Evolutionary conservation across 2,329 filamentous ascomycete genomes (phyloP).

Genomic region (Leptographium flavum): DNA sequence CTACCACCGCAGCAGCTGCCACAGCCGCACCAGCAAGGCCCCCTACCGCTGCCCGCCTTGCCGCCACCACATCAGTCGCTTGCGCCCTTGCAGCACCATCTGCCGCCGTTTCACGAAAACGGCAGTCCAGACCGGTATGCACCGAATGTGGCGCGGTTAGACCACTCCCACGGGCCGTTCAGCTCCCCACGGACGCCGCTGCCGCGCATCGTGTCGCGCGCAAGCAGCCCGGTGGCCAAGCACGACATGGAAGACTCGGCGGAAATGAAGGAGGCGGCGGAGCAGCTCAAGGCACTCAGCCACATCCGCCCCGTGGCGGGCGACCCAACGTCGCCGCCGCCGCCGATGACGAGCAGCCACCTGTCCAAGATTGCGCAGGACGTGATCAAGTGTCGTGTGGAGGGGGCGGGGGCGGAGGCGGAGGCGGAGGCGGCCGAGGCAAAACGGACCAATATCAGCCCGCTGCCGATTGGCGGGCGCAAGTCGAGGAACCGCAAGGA

Average conservation of each 20-base stretch:
- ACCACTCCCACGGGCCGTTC: not conserved
- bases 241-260: slow-evolving; percentile 47
- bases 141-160: not conserved
- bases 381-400: slow-evolving; percentile 7
- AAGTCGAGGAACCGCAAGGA: slow-evolving; percentile 6
- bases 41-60: not conserved
- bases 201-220: slow-evolving; percentile 6
- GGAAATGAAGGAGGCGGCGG: slow-evolving; percentile 54
- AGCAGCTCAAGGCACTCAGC: slow-evolving; percentile 51
- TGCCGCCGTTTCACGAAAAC: slow-evolving; percentile 1
- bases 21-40: not conserved
- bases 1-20: slow-evolving; percentile 1
- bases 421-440: slow-evolving; percentile 3
- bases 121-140: slow-evolving; percentile 1
- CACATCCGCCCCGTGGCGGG: slow-evolving; percentile 42
- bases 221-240: slow-evolving; percentile 19
- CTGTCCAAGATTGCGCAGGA: slow-evolving; percentile 9
- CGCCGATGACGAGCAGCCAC: slow-evolving; percentile 20
- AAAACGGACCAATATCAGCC: not conserved
- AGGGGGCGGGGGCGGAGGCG: slow-evolving; percentile 2
- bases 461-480: not conserved
- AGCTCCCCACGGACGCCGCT: not conserved
- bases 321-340: slow-evolving; percentile 1
- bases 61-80: slow-evolving; percentile 4
- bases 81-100: not conserved